Evolutionary conservation across 148 eudicot genomes (phyloP).

Genomic region (Arctostaphylos glauca): DNA sequence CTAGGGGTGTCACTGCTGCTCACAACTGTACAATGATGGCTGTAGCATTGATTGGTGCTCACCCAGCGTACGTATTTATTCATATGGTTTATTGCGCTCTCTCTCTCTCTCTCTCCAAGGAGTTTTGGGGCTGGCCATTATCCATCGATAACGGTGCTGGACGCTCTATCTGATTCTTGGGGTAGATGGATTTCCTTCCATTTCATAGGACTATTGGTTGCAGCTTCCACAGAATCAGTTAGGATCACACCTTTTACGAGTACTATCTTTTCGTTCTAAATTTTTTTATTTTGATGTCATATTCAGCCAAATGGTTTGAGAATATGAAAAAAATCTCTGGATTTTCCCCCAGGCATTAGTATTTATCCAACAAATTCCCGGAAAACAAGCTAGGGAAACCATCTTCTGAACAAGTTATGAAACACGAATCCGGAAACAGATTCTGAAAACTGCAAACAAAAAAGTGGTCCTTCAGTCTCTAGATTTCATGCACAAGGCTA

Average conservation of each 20-base stretch:
- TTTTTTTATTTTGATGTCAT: background rate
- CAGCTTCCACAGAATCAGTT: background rate
- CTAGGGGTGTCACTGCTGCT: constrained; percentile 95
- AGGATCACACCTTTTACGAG: background rate
- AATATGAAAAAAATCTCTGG: background rate
- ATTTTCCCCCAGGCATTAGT: background rate
- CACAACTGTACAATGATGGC: constrained; percentile 99
- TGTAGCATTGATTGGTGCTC: constrained; percentile 80
- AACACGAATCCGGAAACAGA: background rate
- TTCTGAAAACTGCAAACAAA: background rate
- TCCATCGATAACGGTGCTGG: background rate
- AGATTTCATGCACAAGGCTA: background rate
- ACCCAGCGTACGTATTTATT: constrained; percentile 74
- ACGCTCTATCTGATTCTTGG: background rate
- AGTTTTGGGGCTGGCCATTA: background rate
- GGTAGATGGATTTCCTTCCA: background rate
- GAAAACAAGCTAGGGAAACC: background rate
- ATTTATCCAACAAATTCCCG: background rate
- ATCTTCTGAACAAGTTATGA: background rate
- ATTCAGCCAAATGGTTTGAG: background rate
- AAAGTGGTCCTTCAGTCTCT: background rate
- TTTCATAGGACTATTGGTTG: background rate
- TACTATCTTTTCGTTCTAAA: too few species aligned
- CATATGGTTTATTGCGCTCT: background rate
- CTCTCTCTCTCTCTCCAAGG: background rate